phyloP scores from a whole-genome alignment of 116 monocot genomes.

The Papilionanthe hybrid region DNA sequence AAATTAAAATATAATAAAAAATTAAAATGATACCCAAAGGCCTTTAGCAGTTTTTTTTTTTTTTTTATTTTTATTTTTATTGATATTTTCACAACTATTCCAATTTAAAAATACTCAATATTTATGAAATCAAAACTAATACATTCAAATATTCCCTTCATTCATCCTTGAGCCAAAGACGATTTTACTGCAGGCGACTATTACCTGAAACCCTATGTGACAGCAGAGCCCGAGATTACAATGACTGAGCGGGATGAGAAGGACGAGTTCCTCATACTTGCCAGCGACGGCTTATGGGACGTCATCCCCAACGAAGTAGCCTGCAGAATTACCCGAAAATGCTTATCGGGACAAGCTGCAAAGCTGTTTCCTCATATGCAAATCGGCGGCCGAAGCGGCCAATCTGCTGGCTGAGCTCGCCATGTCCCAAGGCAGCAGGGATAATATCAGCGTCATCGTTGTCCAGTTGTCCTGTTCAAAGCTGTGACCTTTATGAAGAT shows the following conservation, averaged over 20 bases:
- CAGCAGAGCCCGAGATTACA: conserved; percentile 27
- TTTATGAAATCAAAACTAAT: too few relatives aligned
- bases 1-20: too few relatives aligned
- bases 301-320: conserved; percentile 27
- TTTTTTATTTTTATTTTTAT: too few relatives aligned
- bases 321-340: conserved; percentile 44
- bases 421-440: conserved; percentile 57
- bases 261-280: conserved; percentile 47
- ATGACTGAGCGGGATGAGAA: conserved; percentile 21
- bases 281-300: conserved; percentile 26
- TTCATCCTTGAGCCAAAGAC: too few relatives aligned
- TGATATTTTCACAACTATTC: too few relatives aligned
- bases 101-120: too few relatives aligned
- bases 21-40: too few relatives aligned
- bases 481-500: background rate
- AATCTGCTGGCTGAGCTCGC: conserved; percentile 54
- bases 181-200: conserved; percentile 26
- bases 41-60: too few relatives aligned
- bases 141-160: too few relatives aligned
- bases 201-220: conserved; percentile 39
- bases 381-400: conserved; percentile 43
- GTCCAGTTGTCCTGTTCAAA: conserved; percentile 33
- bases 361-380: conserved; percentile 30
- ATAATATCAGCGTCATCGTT: conserved; percentile 72
- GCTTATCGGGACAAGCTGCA: conserved; percentile 37